Percentiles rank a stretch among this genome's conserved stretches.
Evolutionary conservation across 1,139 yeast species (phyloP).

Genomic region (Yamadazyma triangularis): DNA sequence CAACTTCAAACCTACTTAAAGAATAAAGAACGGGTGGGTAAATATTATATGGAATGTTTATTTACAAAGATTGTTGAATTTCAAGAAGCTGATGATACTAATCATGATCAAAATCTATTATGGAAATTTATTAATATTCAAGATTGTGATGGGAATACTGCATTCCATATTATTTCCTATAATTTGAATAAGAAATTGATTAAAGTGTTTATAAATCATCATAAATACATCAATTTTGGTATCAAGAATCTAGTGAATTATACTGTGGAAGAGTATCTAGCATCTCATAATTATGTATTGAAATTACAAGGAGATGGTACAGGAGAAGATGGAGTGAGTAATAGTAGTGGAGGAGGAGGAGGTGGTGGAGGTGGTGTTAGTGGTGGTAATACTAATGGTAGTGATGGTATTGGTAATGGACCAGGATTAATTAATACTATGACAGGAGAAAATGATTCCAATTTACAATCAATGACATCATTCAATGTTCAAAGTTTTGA

Average conservation of each 20-base stretch:
- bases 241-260: constrained; percentile 68
- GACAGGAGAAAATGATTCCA: constrained; percentile 5
- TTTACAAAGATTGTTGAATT: constrained; percentile 51
- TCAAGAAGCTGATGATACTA: constrained; percentile 16
- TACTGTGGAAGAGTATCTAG: constrained; percentile 70
- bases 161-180: constrained; percentile 76
- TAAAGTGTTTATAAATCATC: constrained; percentile 65
- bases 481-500: constrained; percentile 30
- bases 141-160: constrained; percentile 83
- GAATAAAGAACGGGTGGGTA: constrained; percentile 67
- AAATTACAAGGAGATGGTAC: constrained; percentile 18
- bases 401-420: constrained; percentile 3
- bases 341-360: constrained; percentile 1
- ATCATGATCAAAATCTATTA: constrained; percentile 21
- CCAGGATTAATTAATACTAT: constrained; percentile 1
- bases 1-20: constrained; percentile 13
- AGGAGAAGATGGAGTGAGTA: constrained; percentile 4
- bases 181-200: constrained; percentile 73
- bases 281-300: constrained; percentile 28
- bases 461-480: constrained; percentile 5
- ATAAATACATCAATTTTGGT: constrained; percentile 58
- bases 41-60: constrained; percentile 76
- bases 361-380: not conserved
- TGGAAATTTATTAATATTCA: constrained; percentile 74
- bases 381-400: constrained; percentile 1